Base-by-base conservation (phyloP, 2,329 filamentous ascomycete species). In the Colletotrichum cuscutae region DNA sequence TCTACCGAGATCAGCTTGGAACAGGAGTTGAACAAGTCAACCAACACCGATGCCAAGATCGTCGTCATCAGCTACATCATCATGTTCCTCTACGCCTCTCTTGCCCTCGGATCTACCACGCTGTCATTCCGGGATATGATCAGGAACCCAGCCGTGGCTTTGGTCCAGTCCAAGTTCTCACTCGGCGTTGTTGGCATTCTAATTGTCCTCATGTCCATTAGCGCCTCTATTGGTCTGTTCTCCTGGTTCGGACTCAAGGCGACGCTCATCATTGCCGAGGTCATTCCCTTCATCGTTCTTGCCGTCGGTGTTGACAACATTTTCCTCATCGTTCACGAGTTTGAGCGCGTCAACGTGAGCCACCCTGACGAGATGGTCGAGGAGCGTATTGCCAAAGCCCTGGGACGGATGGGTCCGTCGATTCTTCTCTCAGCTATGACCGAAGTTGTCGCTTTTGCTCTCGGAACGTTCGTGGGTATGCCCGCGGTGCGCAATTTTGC, bases 281-380 rank as follows among this genome's bases (percentile, higher is more conserved):
- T 99, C 74, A 99, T 99, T 76, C 97, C 97, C 0, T 99, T 99
- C 82, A 92, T 99, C 75, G 96, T 99, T 11, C 86, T 99, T 24
- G 97, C 97, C 13, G 95, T 99, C 32, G 97, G 97, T 58, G 97
- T 99, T 3, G 97, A 99, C 87, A 99, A 99, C 80, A 98, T 99
- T 78, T 99, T 99, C 84, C 86, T 99, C 68, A 98, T 99, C 72
- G 97, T 99, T 0, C 97, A 99, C 82, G 97, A 99, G 82, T 97
- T 99, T 72, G 97, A 99, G 80, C 90, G 97, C 35, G 94, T 98
- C 80, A 99, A 99, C 78, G 85, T 95, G 77, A 97, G 93, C 81
- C 94, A 98, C 78, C 95, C 95, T 0, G 95, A 98, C 78, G 93
- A 95, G 75, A 89, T 93, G 81, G 92, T 99, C 2, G 93, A 97